These are phyloP conservation scores for Plasmodium cynomolgi DNA, from an alignment of 169 alveolate species.

Conservation along the genomic window DNA sequence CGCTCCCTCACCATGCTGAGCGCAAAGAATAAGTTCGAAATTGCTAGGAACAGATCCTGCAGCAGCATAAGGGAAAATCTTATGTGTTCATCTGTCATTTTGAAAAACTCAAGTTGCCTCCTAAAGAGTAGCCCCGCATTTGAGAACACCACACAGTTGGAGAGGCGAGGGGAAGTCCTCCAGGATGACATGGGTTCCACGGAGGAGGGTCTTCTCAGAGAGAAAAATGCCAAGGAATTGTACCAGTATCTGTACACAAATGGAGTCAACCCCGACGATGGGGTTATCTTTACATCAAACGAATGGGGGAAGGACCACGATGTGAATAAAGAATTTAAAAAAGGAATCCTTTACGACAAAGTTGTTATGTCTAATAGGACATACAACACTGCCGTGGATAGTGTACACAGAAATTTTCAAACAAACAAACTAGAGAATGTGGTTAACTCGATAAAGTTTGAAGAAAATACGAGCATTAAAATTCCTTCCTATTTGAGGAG, in stretches of 20 bases:
- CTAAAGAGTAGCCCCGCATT: background rate
- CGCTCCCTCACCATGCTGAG: conserved; percentile 13
- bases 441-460: conserved; percentile 34
- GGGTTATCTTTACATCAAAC: background rate
- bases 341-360: conserved; percentile 20
- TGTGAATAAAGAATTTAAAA: conserved; percentile 1
- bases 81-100: conserved; percentile 18
- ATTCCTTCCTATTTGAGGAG: conserved; percentile 25
- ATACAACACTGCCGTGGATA: conserved; percentile 22
- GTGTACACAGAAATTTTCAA: conserved; percentile 35
- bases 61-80: conserved; percentile 47
- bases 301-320: background rate
- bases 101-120: conserved; percentile 15
- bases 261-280: background rate
- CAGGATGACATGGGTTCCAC: background rate
- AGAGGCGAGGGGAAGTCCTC: background rate
- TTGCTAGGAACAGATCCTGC: conserved; percentile 43
- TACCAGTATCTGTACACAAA: background rate
- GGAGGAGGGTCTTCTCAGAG: background rate
- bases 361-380: background rate
- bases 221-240: background rate
- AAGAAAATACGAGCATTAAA: conserved; percentile 25
- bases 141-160: background rate
- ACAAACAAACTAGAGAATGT: conserved; percentile 21
- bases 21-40: conserved; percentile 43